Evolutionary conservation across 2,329 filamentous ascomycete species (phyloP).

Genomic region (Arthrobotrys megalospora): DNA sequence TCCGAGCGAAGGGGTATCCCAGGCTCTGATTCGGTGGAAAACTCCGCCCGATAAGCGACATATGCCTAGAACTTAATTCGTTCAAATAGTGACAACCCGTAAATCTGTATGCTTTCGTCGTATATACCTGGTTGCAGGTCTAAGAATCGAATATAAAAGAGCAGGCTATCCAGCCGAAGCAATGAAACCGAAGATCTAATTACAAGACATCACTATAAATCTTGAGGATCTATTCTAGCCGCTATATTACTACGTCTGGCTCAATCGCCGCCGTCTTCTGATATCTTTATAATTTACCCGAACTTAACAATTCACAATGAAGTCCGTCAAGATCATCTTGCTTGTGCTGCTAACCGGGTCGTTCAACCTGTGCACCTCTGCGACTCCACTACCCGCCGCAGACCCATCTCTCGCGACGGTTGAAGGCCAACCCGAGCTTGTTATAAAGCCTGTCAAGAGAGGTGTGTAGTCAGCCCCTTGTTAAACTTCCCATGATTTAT

Average conservation of each 20-base stretch:
- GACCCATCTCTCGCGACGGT: neutral
- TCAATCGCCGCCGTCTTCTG: no score
- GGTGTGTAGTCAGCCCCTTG: neutral
- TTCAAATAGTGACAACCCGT: neutral
- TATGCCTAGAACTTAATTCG: slow-evolving; percentile 10
- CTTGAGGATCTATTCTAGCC: no score
- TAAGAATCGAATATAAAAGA: slow-evolving; percentile 13
- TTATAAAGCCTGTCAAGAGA: neutral
- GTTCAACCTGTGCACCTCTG: neutral
- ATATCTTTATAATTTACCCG: no score
- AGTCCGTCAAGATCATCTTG: neutral
- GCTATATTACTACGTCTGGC: no score
- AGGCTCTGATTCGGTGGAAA: slow-evolving; percentile 9
- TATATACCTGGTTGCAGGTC: neutral
- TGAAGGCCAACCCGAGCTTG: neutral
- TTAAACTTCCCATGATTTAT: no score
- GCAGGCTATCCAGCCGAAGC: neutral
- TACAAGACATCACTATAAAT: no score
- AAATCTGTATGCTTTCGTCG: slow-evolving; percentile 23
- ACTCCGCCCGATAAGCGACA: neutral
- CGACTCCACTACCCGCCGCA: neutral
- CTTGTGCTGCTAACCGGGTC: neutral
- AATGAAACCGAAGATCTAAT: neutral
- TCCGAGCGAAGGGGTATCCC: neutral
- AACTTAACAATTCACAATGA: slow-evolving; percentile 3